A percentile compares a stretch with the other conserved stretches of the same genome.
Conservation (phyloP, 1,284 basidiomycete genomes). For the Rhodotorula sp. region DNA sequence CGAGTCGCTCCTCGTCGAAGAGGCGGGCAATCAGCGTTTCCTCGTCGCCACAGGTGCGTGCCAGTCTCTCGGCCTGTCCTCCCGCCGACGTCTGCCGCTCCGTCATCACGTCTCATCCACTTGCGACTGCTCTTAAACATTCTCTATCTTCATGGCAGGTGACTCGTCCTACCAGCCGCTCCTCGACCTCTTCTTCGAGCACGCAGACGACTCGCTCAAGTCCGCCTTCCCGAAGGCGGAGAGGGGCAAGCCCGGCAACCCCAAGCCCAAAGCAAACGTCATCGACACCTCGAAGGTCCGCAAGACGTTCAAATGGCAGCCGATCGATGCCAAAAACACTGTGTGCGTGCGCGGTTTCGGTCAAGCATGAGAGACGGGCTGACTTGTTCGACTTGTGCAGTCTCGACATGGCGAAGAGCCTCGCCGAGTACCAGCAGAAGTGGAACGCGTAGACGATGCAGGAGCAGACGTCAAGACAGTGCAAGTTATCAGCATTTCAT, state of each 20-base stretch:
- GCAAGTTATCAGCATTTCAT: too few species aligned
- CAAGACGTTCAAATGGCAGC: slow-evolving; percentile 28
- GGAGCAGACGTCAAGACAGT: not conserved
- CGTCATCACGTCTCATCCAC: not conserved
- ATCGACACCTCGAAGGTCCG: slow-evolving; percentile 34
- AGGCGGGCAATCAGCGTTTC: slow-evolving; percentile 48
- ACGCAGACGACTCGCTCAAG: slow-evolving; percentile 11
- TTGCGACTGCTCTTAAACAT: not conserved
- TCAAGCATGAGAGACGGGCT: not conserved
- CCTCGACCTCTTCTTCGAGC: slow-evolving; percentile 29
- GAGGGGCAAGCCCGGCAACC: slow-evolving; percentile 15
- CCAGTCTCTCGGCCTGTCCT: not conserved
- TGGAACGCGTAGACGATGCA: slow-evolving; percentile 7
- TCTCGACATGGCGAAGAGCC: slow-evolving; percentile 32
- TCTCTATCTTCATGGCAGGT: not conserved
- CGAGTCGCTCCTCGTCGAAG: slow-evolving; percentile 43
- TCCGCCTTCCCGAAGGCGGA: slow-evolving; percentile 32
- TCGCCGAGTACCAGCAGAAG: slow-evolving; percentile 35
- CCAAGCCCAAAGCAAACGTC: slow-evolving; percentile 30
- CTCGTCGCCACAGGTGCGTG: slow-evolving; percentile 34
- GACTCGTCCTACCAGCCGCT: slow-evolving; percentile 36
- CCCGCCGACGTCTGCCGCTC: not conserved
- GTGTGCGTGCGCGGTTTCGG: slow-evolving; percentile 12
- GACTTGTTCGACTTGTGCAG: not conserved
- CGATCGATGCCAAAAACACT: slow-evolving; percentile 29